Conservation (phyloP, 148 eudicot genomes). For the Beta vulgaris region DNA sequence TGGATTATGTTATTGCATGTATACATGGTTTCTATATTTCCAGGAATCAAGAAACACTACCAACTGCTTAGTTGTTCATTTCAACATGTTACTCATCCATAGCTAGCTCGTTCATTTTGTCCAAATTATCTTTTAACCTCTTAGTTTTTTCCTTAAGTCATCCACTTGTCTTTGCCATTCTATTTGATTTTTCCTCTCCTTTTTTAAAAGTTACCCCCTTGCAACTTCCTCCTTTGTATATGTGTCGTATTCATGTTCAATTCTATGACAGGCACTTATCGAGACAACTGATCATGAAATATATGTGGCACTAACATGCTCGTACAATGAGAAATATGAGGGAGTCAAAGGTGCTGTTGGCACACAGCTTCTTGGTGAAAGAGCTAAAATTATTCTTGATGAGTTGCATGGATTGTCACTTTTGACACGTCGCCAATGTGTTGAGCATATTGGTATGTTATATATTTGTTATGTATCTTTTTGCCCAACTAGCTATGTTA, state of each 20-base stretch:
- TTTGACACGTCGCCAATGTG: slow-evolving; percentile 66
- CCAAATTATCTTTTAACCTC: neutral
- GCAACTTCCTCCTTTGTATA: neutral
- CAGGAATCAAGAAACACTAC: too few species aligned
- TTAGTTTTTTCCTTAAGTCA: neutral
- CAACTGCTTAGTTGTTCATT: neutral
- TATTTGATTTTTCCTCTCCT: neutral
- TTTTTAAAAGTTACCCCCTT: neutral
- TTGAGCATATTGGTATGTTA: slow-evolving; percentile 77
- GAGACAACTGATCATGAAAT: slow-evolving; percentile 85
- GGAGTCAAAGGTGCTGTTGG: slow-evolving; percentile 88
- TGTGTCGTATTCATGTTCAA: neutral
- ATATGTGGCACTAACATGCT: slow-evolving; percentile 71
- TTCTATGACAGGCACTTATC: slow-evolving; percentile 62
- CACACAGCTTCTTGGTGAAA: slow-evolving; percentile 86
- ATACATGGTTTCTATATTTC: too few species aligned
- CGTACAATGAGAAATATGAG: slow-evolving; percentile 55
- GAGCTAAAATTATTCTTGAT: slow-evolving; percentile 82
- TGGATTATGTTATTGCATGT: too few species aligned
- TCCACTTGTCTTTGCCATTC: neutral
- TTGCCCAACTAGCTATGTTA: neutral
- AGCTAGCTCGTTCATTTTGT: neutral
- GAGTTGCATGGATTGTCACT: slow-evolving; percentile 67
- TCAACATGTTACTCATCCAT: neutral
- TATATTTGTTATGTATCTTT: neutral